Base-by-base conservation (phyloP, 768 basidiomycete species). In the Tulasnella sp. region DNA sequence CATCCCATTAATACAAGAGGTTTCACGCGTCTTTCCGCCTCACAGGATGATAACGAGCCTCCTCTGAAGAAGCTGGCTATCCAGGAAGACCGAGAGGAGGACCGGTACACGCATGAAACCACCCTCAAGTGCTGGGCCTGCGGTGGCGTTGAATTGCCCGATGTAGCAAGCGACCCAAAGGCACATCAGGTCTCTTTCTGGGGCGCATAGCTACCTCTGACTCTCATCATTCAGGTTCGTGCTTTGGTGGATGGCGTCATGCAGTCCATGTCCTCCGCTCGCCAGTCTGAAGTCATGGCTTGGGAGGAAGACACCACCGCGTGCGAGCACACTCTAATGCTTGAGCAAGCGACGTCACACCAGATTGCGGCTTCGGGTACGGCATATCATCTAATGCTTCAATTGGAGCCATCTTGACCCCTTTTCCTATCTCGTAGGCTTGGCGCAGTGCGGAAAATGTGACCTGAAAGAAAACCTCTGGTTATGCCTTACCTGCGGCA, bases 291-390 rank as follows among this genome's bases (percentile, higher is more conserved):
- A 77, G 90, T 99, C 64, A 90, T 97, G 80, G 91, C 97, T 6
- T 99, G 97, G 97, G 94, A 98, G 79, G 95, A 98, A 79, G 96
- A 98, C 75, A 89, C 97, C 47, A 77, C 83, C 0, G 80, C 93
- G 7, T 99, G 97, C 83, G 89, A 93, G 77, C 97, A 99, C 75
- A 85, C 88, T 8, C 79, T 86, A 12, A 83, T 83, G 12, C 79
- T 90, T 3, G 79, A 85, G 40, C 89, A 89, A 75, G 78, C 75
- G 79, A 77, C 80, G 5, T 82, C 82, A 3, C 84, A 82, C 12
- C 80, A 80, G 12, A 89, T 89, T 26, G 79, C 82, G 0, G 82
- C 86, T 0, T 85, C 86, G 0, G 89, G 88, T 88, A 39, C n/a
- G 80, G 77, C 3, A 19, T 68, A 17, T 36, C 22, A 6, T 34